phyloP scores from a whole-genome alignment of 208 protist species.

The Leishmania braziliensis region DNA sequence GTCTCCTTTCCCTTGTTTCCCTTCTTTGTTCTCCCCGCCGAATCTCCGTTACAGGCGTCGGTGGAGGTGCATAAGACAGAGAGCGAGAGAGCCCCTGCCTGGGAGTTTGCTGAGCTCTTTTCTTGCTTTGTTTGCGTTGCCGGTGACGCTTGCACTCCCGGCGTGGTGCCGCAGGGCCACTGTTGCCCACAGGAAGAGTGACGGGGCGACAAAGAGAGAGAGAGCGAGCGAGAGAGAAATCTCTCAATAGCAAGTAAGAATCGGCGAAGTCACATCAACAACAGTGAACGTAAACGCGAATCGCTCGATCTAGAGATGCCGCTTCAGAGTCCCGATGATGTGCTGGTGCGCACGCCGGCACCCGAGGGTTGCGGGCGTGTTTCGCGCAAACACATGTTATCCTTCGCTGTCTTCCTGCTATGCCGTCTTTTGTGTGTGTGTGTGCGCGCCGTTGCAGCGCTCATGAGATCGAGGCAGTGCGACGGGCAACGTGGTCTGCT shows the following conservation, averaged over 20 bases:
- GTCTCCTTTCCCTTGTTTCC: neutral
- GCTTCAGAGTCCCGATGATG: neutral
- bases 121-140: neutral
- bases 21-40: neutral
- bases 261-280: no score
- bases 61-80: neutral
- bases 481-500: neutral
- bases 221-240: conserved; percentile 1
- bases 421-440: neutral
- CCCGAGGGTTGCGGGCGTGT: neutral
- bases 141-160: neutral
- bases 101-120: neutral
- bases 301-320: neutral
- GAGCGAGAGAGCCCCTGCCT: neutral
- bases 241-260: neutral
- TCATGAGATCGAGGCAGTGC: no score
- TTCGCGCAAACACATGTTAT: neutral
- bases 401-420: neutral
- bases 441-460: neutral
- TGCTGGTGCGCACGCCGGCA: neutral
- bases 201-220: neutral
- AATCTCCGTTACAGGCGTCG: neutral
- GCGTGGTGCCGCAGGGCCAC: neutral
- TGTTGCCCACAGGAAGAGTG: neutral
- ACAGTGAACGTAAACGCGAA: neutral